phyloP scores from a whole-genome alignment of 805 yeast genomes.

The Priceomyces carsonii region DNA sequence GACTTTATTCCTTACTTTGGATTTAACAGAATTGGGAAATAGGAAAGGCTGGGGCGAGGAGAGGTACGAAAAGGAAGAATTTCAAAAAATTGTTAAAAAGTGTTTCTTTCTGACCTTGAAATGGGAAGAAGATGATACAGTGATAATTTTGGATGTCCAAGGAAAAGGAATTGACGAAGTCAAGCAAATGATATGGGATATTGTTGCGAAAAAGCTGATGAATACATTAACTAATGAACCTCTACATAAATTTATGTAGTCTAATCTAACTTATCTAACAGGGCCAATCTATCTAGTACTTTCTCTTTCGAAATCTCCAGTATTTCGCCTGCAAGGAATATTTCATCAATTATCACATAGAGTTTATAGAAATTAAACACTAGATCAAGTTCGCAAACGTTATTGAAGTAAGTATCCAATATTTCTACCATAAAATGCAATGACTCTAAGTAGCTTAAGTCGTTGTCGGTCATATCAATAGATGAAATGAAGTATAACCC shows the following conservation, averaged over 20 bases:
- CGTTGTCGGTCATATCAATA: conserved; percentile 78
- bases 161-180: conserved; percentile 59
- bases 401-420: conserved; percentile 80
- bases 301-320: conserved; percentile 78
- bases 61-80: conserved; percentile 73
- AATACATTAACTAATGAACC: conserved; percentile 12
- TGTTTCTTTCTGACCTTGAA: conserved; percentile 51
- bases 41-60: conserved; percentile 94
- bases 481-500: conserved; percentile 88
- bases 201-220: conserved; percentile 13
- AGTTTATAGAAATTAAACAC: conserved; percentile 90
- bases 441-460: conserved; percentile 76
- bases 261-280: conserved; percentile 62
- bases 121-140: conserved; percentile 25
- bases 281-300: conserved; percentile 63
- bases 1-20: conserved; percentile 71
- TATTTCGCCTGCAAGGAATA: conserved; percentile 87
- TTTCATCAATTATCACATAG: conserved; percentile 80
- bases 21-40: conserved; percentile 39
- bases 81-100: conserved; percentile 70
- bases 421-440: conserved; percentile 89
- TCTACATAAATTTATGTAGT: conserved; percentile 9
- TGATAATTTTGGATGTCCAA: conserved; percentile 58
- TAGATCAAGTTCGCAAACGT: conserved; percentile 90
- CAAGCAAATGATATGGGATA: conserved; percentile 42